Evolutionary conservation across 2,329 filamentous ascomycete species (phyloP), one percentile per base, ranked within the genome.

Genomic region (Monilinia polystroma): DNA sequence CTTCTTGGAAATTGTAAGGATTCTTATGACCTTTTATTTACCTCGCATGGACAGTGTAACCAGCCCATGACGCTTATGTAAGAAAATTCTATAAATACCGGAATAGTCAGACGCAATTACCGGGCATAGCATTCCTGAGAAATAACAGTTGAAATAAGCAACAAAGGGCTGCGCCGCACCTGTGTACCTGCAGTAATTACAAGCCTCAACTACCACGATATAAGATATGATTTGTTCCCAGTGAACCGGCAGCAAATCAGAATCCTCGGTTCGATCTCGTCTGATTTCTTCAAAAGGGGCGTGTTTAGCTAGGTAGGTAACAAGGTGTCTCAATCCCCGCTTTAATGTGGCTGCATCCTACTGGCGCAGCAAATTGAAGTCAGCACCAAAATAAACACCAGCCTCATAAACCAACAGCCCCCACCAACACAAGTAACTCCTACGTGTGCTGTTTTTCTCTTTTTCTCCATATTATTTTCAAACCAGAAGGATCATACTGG

Each of bases 1-100:
- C 14, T 52, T 23, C 43, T 65, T 57, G 54, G 53, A 52, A 65
- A 65, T 55, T 59, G 32, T 41, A 59, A 65, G 63, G 45, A 65
- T 65, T 59, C 6, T 53, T 1, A 52, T 4, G n/a, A 38, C 16
- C 54, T 65, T 65, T 59, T 65, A 38, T 35, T 35, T 38, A 59
- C 16, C 35, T 41, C 2, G 10, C 38, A 16, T 16, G 18, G 43
- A 10, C 11, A 35, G 1, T 23, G 14, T 45, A n/a, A 41, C 23
- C 26, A n/a, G 43, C 32, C 14, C 32, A 18, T 10, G 49, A 35
- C 41, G 29, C 53, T 56, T 49, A 8, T 51, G 16, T 16, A n/a
- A 59, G 16, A 65, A 11, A 4, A 52, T 43, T 65, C 63, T 59
- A 59, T 59, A 26, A 65, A 64, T 64, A 58, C 29, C n/a, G 43